Evolutionary conservation across 2,329 filamentous ascomycete genomes (phyloP), one percentile per base, ranked within the genome.

Genomic region (Colletotrichum cordylinicola): DNA sequence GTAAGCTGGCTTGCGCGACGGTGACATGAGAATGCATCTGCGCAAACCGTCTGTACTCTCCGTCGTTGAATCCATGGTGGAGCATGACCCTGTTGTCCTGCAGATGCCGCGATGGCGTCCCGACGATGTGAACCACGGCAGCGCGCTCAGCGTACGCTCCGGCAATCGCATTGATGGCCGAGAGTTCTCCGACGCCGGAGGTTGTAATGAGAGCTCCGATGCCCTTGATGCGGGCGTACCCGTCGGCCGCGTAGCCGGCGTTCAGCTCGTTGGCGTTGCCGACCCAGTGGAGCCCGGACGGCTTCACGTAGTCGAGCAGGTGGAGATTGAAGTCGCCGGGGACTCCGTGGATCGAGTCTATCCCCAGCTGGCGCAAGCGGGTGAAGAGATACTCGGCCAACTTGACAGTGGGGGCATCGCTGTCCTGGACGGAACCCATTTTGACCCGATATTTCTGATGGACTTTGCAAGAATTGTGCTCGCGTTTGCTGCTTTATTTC

Each of bases 371-470:
- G 76, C 88, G 84, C 16, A 93, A 85, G 61, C 92, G 86, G 39
- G 84, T 87, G 79, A 92, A 93, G 78, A 94, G 87, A 78, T 93
- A 93, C 79, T 92, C 88, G 60, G 90, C 89, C 67, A 92, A 87
- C 74, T 90, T 88, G 35, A 77, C 56, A 4, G 73, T 77, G 27
- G 66, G 15, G 5, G 48, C 5, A 13, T 13, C 39, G 39, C 10
- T 31, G 21, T 61, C 55, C 6, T 13, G 24, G 15, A 18, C 15
- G 24, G 60, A n/a, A 29, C 21, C 16, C 71, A 74, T 74, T n/a
- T 0, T 61, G 31, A 55, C 18, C 10, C 10, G 18, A 4, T 43
- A 4, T 43, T 5, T 8, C 16, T n/a, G 18, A 9, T 39, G 33
- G 13, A 35, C 12, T 35, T 12, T 35, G 33, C 33, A 24, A 37